Conservation (phyloP, 164 flowering plant genomes). For the Vitis cinerea region DNA sequence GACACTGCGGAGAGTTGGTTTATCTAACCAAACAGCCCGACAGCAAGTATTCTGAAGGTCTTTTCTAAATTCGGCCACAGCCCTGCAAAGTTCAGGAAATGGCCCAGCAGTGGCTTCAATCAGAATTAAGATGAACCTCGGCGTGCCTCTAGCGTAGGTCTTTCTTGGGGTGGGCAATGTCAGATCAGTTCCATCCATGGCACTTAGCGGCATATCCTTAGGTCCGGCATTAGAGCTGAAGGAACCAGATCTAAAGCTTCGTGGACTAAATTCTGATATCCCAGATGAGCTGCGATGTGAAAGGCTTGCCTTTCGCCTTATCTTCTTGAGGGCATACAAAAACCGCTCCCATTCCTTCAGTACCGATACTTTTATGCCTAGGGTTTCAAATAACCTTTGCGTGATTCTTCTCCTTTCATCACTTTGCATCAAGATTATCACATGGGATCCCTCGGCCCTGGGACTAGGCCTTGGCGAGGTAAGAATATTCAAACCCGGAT, state of each 20-base stretch:
- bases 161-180: neutral
- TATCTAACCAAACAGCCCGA: constrained; percentile 51
- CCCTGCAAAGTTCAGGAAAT: constrained; percentile 22
- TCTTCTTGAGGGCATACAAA: constrained; percentile 29
- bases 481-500: neutral
- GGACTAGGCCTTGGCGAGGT: constrained; percentile 10
- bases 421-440: constrained; percentile 50
- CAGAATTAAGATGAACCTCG: constrained; percentile 34
- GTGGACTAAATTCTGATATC: constrained; percentile 17
- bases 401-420: constrained; percentile 40
- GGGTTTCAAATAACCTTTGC: constrained; percentile 40
- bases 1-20: constrained; percentile 4
- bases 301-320: constrained; percentile 24
- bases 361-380: constrained; percentile 46
- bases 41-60: constrained; percentile 12
- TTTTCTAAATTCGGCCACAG: constrained; percentile 34
- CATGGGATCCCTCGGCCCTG: constrained; percentile 26
- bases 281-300: constrained; percentile 13
- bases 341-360: constrained; percentile 37
- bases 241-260: constrained; percentile 9
- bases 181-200: constrained; percentile 28
- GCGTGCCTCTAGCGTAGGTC: neutral
- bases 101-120: constrained; percentile 41
- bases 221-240: neutral
- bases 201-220: constrained; percentile 23